Conservation (phyloP, 2,329 filamentous ascomycete genomes). For the Phyllosticta ampelicida region DNA sequence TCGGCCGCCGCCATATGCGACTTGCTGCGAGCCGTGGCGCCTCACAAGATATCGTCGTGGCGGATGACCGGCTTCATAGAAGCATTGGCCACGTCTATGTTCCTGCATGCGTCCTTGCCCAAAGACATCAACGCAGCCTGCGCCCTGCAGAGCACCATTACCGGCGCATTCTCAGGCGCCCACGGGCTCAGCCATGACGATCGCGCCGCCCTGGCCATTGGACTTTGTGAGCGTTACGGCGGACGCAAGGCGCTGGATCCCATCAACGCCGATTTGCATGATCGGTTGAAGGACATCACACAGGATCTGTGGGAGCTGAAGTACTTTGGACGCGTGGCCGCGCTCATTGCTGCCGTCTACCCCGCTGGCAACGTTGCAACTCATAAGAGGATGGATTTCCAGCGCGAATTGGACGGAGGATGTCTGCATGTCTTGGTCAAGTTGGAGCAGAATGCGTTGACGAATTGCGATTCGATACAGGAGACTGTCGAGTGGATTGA, state of each 20-base stretch:
- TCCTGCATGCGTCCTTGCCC: slow-evolving; percentile 39
- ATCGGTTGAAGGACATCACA: slow-evolving; percentile 42
- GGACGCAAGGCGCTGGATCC: slow-evolving; percentile 45
- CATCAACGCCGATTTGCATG: slow-evolving; percentile 45
- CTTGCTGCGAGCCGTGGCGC: background rate
- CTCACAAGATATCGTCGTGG: slow-evolving; percentile 21
- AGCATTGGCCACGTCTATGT: slow-evolving; percentile 51
- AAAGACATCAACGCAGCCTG: slow-evolving; percentile 41
- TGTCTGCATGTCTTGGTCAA: background rate
- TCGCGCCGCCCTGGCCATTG: slow-evolving; percentile 59
- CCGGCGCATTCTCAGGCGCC: slow-evolving; percentile 54
- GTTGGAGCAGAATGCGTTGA: slow-evolving; percentile 14
- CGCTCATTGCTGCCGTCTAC: slow-evolving; percentile 48
- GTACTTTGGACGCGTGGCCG: slow-evolving; percentile 51
- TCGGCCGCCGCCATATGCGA: background rate
- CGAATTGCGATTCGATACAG: slow-evolving; percentile 23
- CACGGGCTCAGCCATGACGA: slow-evolving; percentile 66
- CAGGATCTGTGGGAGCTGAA: slow-evolving; percentile 53
- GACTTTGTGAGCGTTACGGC: slow-evolving; percentile 65
- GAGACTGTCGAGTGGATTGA: slow-evolving; percentile 21
- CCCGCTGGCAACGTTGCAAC: slow-evolving; percentile 40
- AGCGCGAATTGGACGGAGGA: slow-evolving; percentile 15
- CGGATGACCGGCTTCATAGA: slow-evolving; percentile 36
- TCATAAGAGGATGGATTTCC: slow-evolving; percentile 25
- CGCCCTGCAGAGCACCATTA: slow-evolving; percentile 62